phyloP scores from a whole-genome alignment of 805 yeast species.

The Candida saitoana region DNA sequence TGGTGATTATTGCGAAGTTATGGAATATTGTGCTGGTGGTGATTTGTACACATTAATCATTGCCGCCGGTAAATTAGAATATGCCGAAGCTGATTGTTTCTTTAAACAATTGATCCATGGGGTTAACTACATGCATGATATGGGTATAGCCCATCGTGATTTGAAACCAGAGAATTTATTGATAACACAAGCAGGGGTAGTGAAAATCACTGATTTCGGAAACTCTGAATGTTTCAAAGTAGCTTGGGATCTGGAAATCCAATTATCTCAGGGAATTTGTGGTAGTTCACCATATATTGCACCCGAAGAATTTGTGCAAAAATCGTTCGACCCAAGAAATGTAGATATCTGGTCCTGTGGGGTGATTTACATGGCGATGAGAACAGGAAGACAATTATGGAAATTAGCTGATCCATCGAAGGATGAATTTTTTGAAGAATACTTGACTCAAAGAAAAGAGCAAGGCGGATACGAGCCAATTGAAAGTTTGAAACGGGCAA shows the following conservation, averaged over 20 bases:
- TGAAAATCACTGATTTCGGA: constrained; percentile 88
- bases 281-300: constrained; percentile 91
- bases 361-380: constrained; percentile 87
- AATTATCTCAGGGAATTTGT: constrained; percentile 69
- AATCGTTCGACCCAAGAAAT: constrained; percentile 74
- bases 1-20: constrained; percentile 78
- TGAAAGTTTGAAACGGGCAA: constrained; percentile 74
- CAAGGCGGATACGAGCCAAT: constrained; percentile 90
- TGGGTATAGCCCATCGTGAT: constrained; percentile 89
- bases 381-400: constrained; percentile 95
- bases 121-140: constrained; percentile 80
- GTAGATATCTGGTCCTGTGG: constrained; percentile 94
- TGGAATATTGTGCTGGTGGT: constrained; percentile 83
- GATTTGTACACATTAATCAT: constrained; percentile 71
- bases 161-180: constrained; percentile 83
- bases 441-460: constrained; percentile 73
- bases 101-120: constrained; percentile 83
- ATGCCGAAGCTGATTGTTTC: constrained; percentile 84
- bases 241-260: constrained; percentile 79
- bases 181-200: constrained; percentile 63
- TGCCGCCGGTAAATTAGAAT: constrained; percentile 73
- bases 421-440: constrained; percentile 76
- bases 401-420: constrained; percentile 66
- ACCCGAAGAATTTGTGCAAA: constrained; percentile 70
- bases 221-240: constrained; percentile 76